Evolutionary conservation across 257 asterid species (phyloP), one percentile per base, ranked within the genome.

Genomic region (Solanum gandarillasii): DNA sequence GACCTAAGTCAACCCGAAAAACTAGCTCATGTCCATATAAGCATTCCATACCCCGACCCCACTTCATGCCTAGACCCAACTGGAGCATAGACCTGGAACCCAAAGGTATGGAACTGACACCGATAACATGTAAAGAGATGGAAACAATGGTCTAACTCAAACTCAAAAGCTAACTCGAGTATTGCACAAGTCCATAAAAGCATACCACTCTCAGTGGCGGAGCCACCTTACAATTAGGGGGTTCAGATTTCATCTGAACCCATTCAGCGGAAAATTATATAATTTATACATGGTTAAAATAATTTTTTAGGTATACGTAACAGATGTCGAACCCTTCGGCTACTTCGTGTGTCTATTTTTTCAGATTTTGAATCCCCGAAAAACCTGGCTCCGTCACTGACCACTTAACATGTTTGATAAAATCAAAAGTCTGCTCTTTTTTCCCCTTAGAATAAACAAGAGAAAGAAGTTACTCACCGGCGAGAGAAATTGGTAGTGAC

Each of bases 401-500:
- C 38, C 38, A 35, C 38, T 35, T 39, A 29, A 68, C 75, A 29
- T 68, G 75, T 9, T 34, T 7, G 8, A 48, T 29, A 16, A n/a
- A 84, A 65, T 65, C 36, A 84, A 38, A 70, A 27, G 35, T 38
- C 12, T 5, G 36, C 16, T 12, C 55, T 35, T 38, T 12, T 60
- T 16, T 35, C 13, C 38, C 18, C 48, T 12, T 13, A 38, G 38
- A 85, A 85, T 67, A 76, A 36, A 86, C 48, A 46, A 83, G 35
- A 52, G 83, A 10, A 70, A 86, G 38, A 70, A 9, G 52, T 39
- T 20, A 81, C 87, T 25, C 89, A 95, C 99, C 99, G 97, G 87
- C 95, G 95, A 83, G 93, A 86, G 91, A 96, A 95, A 90, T 93
- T 91, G 90, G 92, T 94, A 85, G 99, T 95, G 87, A 93, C 96